Conservation (phyloP, 345 rosid genomes). For the Populus simonii region DNA sequence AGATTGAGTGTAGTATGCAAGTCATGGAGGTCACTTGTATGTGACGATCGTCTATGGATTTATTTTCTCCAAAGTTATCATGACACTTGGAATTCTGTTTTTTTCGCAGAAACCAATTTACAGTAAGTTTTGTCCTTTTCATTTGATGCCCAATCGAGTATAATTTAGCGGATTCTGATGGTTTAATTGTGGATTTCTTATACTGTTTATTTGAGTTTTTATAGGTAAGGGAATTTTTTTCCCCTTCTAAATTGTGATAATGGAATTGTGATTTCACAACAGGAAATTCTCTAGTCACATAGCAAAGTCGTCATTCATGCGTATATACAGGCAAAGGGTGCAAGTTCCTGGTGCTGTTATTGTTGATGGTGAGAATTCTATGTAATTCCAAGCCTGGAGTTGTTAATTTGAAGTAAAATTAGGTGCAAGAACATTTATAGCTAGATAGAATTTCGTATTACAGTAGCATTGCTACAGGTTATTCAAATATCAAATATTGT, state of each 20-base stretch:
- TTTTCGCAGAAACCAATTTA: conserved; percentile 66
- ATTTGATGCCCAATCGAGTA: no score
- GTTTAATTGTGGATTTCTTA: no score
- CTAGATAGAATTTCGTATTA: no score
- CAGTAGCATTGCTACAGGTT: no score
- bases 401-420: no score
- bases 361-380: conserved; percentile 58
- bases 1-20: conserved; percentile 43
- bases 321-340: conserved; percentile 58
- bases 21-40: conserved; percentile 50
- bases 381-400: no score
- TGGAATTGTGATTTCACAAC: not conserved
- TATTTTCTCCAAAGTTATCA: conserved; percentile 46
- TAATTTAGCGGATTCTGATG: no score
- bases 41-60: conserved; percentile 65
- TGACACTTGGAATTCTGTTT: conserved; percentile 51
- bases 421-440: no score
- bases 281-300: conserved; percentile 35
- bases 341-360: conserved; percentile 67
- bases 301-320: conserved; percentile 56
- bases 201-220: no score
- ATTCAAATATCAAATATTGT: no score
- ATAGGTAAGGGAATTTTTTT: not conserved
- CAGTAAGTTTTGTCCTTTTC: conserved; percentile 31
- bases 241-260: not conserved